These are phyloP conservation scores for Termitomyces sp. DNA, from an alignment of 768 basidiomycete species.

Conservation along the genomic window DNA sequence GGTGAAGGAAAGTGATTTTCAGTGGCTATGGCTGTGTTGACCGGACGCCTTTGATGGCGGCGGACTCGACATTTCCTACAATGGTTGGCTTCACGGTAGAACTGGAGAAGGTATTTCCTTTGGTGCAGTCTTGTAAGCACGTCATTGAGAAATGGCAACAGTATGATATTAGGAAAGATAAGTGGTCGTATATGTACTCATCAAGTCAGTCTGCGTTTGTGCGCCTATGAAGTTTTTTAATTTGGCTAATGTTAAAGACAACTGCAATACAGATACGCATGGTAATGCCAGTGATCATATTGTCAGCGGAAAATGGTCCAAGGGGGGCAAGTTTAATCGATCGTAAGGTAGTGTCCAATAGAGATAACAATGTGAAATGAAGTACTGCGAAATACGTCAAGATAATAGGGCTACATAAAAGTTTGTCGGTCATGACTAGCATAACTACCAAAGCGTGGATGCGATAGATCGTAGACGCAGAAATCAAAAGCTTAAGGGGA, in stretches of 20 bases:
- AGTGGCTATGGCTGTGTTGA: conserved; percentile 42
- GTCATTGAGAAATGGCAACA: background rate
- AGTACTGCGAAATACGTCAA: background rate
- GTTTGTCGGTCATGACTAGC: conserved; percentile 15
- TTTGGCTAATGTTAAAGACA: no score
- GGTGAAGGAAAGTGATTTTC: conserved; percentile 31
- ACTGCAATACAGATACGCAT: background rate
- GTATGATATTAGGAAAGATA: no score
- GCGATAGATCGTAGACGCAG: background rate
- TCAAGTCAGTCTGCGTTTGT: background rate
- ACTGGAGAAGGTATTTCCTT: no score
- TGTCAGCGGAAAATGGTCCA: background rate
- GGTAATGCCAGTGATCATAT: background rate
- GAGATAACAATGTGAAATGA: background rate
- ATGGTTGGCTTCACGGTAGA: conserved; percentile 22
- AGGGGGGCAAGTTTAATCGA: conserved; percentile 8
- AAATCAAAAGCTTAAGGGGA: background rate
- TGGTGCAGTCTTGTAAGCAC: no score
- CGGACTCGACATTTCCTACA: conserved; percentile 44
- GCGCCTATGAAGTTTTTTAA: background rate
- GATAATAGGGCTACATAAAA: conserved; percentile 11
- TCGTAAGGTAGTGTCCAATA: conserved; percentile 5
- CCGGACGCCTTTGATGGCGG: conserved; percentile 24
- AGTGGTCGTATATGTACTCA: background rate
- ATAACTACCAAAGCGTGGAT: conserved; percentile 8